Base-by-base conservation (phyloP, 805 yeast genomes). In the Maudiozyma serrabonitensis region DNA sequence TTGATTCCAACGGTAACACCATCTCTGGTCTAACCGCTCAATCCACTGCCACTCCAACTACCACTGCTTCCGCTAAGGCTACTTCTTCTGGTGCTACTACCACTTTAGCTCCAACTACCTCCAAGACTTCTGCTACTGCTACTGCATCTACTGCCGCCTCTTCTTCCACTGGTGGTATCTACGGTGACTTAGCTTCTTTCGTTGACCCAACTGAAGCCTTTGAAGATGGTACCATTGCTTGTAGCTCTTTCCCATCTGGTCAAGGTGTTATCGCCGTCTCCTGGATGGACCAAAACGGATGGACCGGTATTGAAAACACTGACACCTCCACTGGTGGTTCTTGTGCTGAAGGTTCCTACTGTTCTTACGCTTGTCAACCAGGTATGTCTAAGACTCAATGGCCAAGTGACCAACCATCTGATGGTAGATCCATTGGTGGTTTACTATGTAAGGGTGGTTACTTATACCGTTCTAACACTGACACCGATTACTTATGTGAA, bases 371-470 rank as follows among this genome's bases (percentile, higher is more conserved):
- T 53, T 91, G 99, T 76, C 95, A 90, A 76, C 81, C 96, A 45
- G 99, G 98, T 80, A 88, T 88, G 96, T 88, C 97, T 66, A 91
- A 91, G 82, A 88, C 97, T 48, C 99, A 91, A 76, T 91, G 95
- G 95, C 99, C 99, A 58, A 71, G 83, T 48, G 59, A 66, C 47
- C 99, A 91, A 75, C 98, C 98, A 53, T 55, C 87, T 50, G 79
- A 75, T 69, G 99, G 99, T 75, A 86, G 85, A 56, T 87, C 97
- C 45, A 82, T 91, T 57, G 99, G 99, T 72, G 99, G 99, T 68
- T 80, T 91, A 63, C 69, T 72, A 63, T 91, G 99, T 80, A 77
- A 83, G 70, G 69, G 71, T 67, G 98, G 98, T 61, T 79, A 79
- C 74, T 79, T 91, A 56, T 82, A 87, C 87, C 86, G 82, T 69